These are phyloP conservation scores for Xylariaceae sp. DNA, from an alignment of 2,329 filamentous ascomycete genomes.

Conservation along the genomic window DNA sequence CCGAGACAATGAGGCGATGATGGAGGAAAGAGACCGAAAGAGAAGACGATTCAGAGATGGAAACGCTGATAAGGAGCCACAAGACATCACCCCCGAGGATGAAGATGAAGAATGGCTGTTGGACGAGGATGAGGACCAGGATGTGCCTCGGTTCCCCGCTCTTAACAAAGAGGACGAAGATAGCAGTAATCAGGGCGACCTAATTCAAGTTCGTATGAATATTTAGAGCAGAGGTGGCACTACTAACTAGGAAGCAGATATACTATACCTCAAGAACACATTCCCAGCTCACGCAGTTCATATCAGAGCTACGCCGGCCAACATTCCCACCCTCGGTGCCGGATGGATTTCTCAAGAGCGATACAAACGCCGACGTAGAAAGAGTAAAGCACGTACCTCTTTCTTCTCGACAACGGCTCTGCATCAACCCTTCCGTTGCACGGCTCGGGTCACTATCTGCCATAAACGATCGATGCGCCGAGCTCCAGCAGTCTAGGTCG, in stretches of 20 bases:
- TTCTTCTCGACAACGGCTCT: conserved; percentile 79
- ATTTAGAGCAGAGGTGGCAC: background rate
- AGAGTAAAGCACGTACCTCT: conserved; percentile 74
- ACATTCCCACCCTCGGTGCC: conserved; percentile 66
- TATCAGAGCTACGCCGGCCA: conserved; percentile 75
- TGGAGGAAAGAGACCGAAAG: conserved; percentile 47
- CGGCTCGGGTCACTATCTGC: conserved; percentile 65
- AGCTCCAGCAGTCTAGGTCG: conserved; percentile 72
- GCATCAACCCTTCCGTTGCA: conserved; percentile 80
- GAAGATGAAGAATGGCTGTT: conserved; percentile 63
- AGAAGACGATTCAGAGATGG: conserved; percentile 40
- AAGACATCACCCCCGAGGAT: conserved; percentile 28
- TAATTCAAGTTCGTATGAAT: conserved; percentile 54
- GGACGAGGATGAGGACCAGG: conserved; percentile 58
- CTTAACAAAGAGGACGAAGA: conserved; percentile 60
- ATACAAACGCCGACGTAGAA: conserved; percentile 39
- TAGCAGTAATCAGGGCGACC: conserved; percentile 35
- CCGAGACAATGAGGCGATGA: conserved; percentile 55
- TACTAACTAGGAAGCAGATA: conserved; percentile 44
- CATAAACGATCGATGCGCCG: conserved; percentile 89
- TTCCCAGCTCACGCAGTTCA: conserved; percentile 85
- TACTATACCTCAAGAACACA: conserved; percentile 92
- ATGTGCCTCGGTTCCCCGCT: conserved; percentile 38
- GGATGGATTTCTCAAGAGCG: conserved; percentile 29
- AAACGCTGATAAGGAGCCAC: conserved; percentile 14